Conservation (phyloP, 768 basidiomycete species). For the Pilatotrama ljubarskyi region DNA sequence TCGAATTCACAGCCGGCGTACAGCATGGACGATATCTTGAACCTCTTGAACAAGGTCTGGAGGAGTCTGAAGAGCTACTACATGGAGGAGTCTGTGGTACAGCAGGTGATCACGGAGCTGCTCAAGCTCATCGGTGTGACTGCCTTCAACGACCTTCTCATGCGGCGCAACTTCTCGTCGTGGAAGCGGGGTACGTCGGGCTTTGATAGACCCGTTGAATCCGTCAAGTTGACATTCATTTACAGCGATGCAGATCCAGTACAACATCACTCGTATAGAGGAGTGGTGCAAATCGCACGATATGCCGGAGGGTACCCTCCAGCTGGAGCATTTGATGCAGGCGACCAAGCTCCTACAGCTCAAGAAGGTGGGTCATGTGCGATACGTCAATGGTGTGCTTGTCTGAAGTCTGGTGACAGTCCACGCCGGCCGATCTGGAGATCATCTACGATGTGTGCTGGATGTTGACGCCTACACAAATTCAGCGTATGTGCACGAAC, state of each 20-base stretch:
- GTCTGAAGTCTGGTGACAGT: slow-evolving; percentile 44
- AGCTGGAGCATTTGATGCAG: slow-evolving; percentile 99
- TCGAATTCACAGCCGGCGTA: slow-evolving; percentile 86
- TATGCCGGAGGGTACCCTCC: slow-evolving; percentile 97
- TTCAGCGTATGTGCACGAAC: slow-evolving; percentile 98
- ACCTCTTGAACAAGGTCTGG: slow-evolving; percentile 96
- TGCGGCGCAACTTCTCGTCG: slow-evolving; percentile 98
- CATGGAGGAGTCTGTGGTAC: slow-evolving; percentile 95
- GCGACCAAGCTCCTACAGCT: slow-evolving; percentile 97
- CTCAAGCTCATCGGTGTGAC: slow-evolving; percentile 95
- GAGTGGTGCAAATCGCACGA: slow-evolving; percentile 99
- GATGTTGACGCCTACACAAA: slow-evolving; percentile 99
- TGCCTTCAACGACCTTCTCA: slow-evolving; percentile 96
- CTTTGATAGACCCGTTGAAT: background rate
- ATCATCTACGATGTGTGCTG: slow-evolving; percentile 99
- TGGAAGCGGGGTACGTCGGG: slow-evolving; percentile 90
- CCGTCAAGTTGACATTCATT: background rate
- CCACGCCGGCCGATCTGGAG: slow-evolving; percentile 93
- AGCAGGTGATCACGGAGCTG: slow-evolving; percentile 92
- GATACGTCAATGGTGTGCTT: background rate
- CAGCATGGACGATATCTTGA: slow-evolving; percentile 98
- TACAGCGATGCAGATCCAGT: slow-evolving; percentile 99
- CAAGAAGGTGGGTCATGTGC: slow-evolving; percentile 71
- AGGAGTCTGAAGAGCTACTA: slow-evolving; percentile 98
- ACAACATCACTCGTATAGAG: slow-evolving; percentile 96